A percentile compares a stretch with the other conserved stretches of the same genome.
phyloP scores from a whole-genome alignment of 306 rosid species.

The Coriaria nepalensis region DNA sequence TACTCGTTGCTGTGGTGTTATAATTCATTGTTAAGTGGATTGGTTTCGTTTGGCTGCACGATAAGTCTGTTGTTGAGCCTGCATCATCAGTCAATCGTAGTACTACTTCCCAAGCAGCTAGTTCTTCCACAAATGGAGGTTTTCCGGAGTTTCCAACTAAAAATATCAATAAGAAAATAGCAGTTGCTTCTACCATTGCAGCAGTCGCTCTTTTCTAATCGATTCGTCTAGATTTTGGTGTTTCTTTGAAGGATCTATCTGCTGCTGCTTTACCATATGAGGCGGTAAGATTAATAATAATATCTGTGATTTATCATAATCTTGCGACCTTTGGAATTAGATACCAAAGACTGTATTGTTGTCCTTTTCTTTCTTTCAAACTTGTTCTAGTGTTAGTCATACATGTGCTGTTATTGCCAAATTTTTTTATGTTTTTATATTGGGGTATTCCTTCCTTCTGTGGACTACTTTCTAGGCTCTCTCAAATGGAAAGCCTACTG shows the following conservation, averaged over 20 bases:
- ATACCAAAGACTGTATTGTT: neutral
- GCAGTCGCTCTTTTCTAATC: constrained; percentile 64
- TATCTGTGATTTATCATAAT: too few species aligned
- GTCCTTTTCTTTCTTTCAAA: neutral
- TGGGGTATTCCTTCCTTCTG: constrained; percentile 4
- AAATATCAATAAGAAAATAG: constrained; percentile 43
- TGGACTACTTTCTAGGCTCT: constrained; percentile 53
- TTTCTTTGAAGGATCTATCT: constrained; percentile 83
- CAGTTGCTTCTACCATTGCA: constrained; percentile 53
- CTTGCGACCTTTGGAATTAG: neutral
- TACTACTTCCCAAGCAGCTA: constrained; percentile 16
- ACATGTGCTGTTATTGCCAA: constrained; percentile 3
- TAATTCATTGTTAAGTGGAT: neutral
- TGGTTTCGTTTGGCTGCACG: constrained; percentile 15
- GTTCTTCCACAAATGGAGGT: constrained; percentile 21
- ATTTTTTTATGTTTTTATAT: neutral
- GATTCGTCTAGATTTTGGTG: constrained; percentile 71
- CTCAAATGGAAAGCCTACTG: constrained; percentile 88
- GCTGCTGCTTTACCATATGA: constrained; percentile 79
- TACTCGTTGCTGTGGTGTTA: neutral
- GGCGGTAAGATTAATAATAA: constrained; percentile 28
- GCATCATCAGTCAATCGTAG: constrained; percentile 16
- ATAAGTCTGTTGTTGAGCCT: constrained; percentile 29
- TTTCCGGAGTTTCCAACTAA: constrained; percentile 52
- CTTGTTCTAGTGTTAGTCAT: too few species aligned